phyloP scores from a whole-genome alignment of 768 basidiomycete species.

The Dacryopinax primogenitus region DNA sequence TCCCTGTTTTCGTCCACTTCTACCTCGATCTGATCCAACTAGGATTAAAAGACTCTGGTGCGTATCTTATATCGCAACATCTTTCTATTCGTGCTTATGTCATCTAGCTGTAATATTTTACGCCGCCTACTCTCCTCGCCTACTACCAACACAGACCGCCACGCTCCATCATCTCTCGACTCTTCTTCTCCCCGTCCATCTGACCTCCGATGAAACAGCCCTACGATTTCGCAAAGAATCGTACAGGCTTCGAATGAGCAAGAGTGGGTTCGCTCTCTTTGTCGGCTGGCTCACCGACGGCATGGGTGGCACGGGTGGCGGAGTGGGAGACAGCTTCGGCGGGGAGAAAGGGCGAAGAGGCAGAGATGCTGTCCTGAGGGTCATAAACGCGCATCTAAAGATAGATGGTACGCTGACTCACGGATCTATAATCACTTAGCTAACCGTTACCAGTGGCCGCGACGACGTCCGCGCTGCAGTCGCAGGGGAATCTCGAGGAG shows the following conservation, averaged over 20 bases:
- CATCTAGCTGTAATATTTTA: constrained; percentile 59
- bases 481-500: constrained; percentile 65
- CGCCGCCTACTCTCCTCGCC: constrained; percentile 50
- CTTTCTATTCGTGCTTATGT: constrained; percentile 15
- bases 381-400: constrained; percentile 84
- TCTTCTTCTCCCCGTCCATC: constrained; percentile 68
- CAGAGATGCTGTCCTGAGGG: constrained; percentile 78
- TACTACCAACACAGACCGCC: constrained; percentile 50
- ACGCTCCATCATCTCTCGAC: constrained; percentile 69
- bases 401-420: constrained; percentile 57
- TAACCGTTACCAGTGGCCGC: constrained; percentile 44
- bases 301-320: constrained; percentile 70
- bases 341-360: constrained; percentile 75
- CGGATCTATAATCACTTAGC: constrained; percentile 5
- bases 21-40: constrained; percentile 87
- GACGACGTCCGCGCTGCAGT: constrained; percentile 50
- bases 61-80: constrained; percentile 22
- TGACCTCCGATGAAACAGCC: constrained; percentile 68
- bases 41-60: constrained; percentile 82
- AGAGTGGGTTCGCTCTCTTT: constrained; percentile 81
- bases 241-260: constrained; percentile 78
- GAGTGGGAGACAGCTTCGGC: constrained; percentile 62
- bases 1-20: constrained; percentile 95
- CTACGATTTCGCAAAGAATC: constrained; percentile 81
- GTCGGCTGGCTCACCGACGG: constrained; percentile 96